Conservation (phyloP, 176 grass and related monocot genomes). For the Calamus simplicifolius region DNA sequence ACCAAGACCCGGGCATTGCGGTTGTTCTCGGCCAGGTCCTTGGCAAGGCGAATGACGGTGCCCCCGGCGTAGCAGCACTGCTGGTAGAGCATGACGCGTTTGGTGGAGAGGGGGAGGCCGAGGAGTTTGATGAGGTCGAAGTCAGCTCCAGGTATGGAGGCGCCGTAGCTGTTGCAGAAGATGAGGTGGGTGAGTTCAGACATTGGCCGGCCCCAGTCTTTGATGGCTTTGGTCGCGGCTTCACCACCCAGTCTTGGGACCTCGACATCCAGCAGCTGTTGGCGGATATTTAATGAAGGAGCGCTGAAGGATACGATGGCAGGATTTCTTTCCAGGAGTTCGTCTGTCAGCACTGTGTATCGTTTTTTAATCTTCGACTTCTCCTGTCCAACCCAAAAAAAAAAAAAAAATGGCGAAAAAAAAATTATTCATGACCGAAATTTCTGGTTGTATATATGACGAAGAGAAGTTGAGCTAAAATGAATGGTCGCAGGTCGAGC, state of each 20-base stretch:
- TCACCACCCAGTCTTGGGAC: conserved; percentile 70
- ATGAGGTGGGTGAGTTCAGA: conserved; percentile 76
- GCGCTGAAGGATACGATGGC: too few species aligned
- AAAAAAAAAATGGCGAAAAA: too few species aligned
- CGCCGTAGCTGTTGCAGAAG: conserved; percentile 87
- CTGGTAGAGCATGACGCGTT: conserved; percentile 97
- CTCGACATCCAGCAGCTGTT: conserved; percentile 21
- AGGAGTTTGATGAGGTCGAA: conserved; percentile 86
- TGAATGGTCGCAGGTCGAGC: too few species aligned
- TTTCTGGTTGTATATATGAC: too few species aligned
- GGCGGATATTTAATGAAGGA: too few species aligned
- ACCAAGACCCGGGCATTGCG: conserved; percentile 64
- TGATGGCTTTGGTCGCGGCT: conserved; percentile 78
- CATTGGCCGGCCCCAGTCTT: conserved; percentile 80
- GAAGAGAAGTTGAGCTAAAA: too few species aligned
- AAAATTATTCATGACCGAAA: too few species aligned
- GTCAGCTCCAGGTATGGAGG: conserved; percentile 89
- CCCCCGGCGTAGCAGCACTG: conserved; percentile 90
- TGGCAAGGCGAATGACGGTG: conserved; percentile 81
- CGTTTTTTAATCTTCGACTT: too few species aligned
- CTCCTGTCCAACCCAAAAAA: too few species aligned
- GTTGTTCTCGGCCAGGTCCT: conserved; percentile 97
- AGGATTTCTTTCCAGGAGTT: too few species aligned
- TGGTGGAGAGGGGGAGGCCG: conserved; percentile 56
- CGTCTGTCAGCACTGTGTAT: too few species aligned